A percentile compares a stretch with the other conserved stretches of the same genome.
These are phyloP conservation scores for Urtica urens DNA, from an alignment of 306 rosid species.

Conservation along the genomic window DNA sequence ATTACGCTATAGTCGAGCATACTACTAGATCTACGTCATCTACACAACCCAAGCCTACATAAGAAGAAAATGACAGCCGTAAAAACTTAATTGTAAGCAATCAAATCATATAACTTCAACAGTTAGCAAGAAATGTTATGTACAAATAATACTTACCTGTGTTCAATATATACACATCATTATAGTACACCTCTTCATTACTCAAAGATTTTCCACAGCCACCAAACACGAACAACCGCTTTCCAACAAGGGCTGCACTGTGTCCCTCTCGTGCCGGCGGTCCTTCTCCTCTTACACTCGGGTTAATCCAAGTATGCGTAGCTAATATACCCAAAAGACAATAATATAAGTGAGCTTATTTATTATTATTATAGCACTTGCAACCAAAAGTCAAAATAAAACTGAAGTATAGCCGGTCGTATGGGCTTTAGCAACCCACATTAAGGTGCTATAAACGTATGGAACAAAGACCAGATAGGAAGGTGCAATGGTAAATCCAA, in stretches of 20 bases:
- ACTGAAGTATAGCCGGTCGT: too few relatives aligned
- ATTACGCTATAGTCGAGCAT: neutral
- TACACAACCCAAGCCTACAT: neutral
- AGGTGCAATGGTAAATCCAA: too few relatives aligned
- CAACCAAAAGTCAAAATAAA: too few relatives aligned
- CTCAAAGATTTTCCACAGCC: slow-evolving; percentile 87
- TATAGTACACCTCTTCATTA: slow-evolving; percentile 62
- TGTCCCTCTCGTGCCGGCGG: slow-evolving; percentile 98
- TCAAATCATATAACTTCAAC: too few relatives aligned
- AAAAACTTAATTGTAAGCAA: too few relatives aligned
- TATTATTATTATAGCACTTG: too few relatives aligned
- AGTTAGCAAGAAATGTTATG: neutral
- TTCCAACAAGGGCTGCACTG: slow-evolving; percentile 79
- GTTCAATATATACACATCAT: slow-evolving; percentile 85
- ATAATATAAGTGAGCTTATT: slow-evolving; percentile 14
- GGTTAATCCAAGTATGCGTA: slow-evolving; percentile 67
- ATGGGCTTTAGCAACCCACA: too few relatives aligned
- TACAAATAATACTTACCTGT: slow-evolving; percentile 37
- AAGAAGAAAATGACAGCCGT: too few relatives aligned
- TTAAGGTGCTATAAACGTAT: neutral
- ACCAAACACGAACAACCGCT: slow-evolving; percentile 75
- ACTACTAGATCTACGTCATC: neutral
- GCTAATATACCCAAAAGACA: slow-evolving; percentile 33
- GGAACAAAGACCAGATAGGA: neutral
- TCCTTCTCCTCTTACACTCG: slow-evolving; percentile 73